Conservation (phyloP, 495 filamentous ascomycete species). For the Acidomyces sp. region DNA sequence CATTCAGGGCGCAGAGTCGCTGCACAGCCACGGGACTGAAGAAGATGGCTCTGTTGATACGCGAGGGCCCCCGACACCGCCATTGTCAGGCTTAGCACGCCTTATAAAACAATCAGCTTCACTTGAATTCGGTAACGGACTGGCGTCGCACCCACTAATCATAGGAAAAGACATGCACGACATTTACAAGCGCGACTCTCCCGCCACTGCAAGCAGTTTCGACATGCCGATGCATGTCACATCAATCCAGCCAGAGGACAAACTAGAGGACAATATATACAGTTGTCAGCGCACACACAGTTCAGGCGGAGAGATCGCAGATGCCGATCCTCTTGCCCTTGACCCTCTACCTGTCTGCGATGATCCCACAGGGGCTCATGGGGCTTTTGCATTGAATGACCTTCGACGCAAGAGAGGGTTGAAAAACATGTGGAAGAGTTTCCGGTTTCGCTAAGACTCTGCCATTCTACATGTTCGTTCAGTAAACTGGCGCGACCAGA, state of each 20-base stretch:
- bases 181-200: conserved; percentile 16
- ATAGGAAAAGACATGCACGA: conserved; percentile 7
- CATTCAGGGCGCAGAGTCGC: not conserved
- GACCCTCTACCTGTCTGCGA: conserved; percentile 38
- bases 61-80: conserved; percentile 5
- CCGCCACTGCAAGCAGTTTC: conserved; percentile 41
- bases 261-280: conserved; percentile 49
- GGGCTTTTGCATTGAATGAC: conserved; percentile 31
- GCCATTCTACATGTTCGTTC: too few species aligned
- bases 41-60: conserved; percentile 12
- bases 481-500: too few species aligned
- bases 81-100: not conserved
- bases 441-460: not conserved
- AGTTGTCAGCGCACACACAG: conserved; percentile 31
- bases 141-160: conserved; percentile 2
- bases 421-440: conserved; percentile 41
- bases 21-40: conserved; percentile 1
- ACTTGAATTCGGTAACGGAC: conserved; percentile 7
- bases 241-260: conserved; percentile 72
- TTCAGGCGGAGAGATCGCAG: conserved; percentile 1
- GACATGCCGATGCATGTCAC: conserved; percentile 97
- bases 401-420: conserved; percentile 35
- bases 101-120: conserved; percentile 2
- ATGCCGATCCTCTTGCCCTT: conserved; percentile 37
- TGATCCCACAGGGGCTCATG: conserved; percentile 29